These are phyloP conservation scores for Trichoderma pleuroti DNA, from an alignment of 2,329 filamentous ascomycete species.

Conservation along the genomic window DNA sequence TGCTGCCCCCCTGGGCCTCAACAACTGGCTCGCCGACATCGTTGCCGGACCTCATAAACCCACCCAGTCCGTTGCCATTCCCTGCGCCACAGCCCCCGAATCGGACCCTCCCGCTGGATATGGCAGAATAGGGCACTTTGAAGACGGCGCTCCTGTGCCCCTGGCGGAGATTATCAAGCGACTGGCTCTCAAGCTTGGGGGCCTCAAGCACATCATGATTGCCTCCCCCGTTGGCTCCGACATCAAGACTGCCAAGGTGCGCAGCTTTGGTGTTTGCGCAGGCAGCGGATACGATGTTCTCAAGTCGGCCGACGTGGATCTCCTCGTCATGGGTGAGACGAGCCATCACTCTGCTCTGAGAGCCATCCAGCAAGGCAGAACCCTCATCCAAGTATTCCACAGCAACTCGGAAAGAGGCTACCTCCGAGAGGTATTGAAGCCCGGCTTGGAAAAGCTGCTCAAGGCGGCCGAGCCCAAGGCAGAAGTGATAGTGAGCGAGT, in stretches of 20 bases:
- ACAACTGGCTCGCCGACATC: slow-evolving; percentile 90
- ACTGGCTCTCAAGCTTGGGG: slow-evolving; percentile 65
- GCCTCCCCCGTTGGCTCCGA: slow-evolving; percentile 49
- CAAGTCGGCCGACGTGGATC: slow-evolving; percentile 65
- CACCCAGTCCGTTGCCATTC: slow-evolving; percentile 43
- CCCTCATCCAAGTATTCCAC: slow-evolving; percentile 83
- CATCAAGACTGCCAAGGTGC: slow-evolving; percentile 45
- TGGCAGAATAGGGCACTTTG: slow-evolving; percentile 47
- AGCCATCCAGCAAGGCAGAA: slow-evolving; percentile 77
- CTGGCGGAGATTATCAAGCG: slow-evolving; percentile 45
- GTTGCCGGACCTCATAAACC: slow-evolving; percentile 55
- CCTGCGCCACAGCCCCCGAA: slow-evolving; percentile 41
- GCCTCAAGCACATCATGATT: slow-evolving; percentile 53
- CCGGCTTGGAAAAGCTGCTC: slow-evolving; percentile 59
- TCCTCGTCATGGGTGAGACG: slow-evolving; percentile 89
- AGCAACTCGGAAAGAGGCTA: slow-evolving; percentile 90
- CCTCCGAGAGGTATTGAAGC: slow-evolving; percentile 65
- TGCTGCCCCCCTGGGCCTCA: slow-evolving; percentile 77
- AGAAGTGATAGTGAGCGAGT: slow-evolving; percentile 69
- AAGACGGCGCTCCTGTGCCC: slow-evolving; percentile 30
- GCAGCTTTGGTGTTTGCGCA: slow-evolving; percentile 79
- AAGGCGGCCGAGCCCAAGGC: slow-evolving; percentile 47
- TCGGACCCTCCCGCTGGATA: slow-evolving; percentile 50
- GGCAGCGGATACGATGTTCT: slow-evolving; percentile 81
- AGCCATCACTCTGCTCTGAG: slow-evolving; percentile 88